phyloP scores from a whole-genome alignment of 129 eudicot species.

The Chrysanthemum makinoi region DNA sequence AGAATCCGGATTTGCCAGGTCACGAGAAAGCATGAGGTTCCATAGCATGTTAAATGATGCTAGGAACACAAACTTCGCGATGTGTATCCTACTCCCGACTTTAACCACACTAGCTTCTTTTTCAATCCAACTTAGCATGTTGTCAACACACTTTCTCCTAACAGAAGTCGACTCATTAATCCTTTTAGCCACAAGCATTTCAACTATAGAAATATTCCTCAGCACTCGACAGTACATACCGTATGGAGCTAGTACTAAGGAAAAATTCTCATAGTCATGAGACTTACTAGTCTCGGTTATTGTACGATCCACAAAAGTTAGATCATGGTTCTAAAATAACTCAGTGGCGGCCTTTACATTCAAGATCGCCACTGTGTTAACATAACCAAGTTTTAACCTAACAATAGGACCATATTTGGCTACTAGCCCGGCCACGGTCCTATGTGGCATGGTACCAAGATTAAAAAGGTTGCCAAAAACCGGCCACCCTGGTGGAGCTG shows the following conservation, averaged over 20 bases:
- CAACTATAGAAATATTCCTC: conserved; percentile 43
- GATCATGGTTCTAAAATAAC: conserved; percentile 60
- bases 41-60: conserved; percentile 53
- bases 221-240: conserved; percentile 45
- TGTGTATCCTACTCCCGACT: conserved; percentile 25
- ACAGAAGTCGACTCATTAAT: conserved; percentile 36
- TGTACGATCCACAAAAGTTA: conserved; percentile 44
- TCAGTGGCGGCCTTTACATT: conserved; percentile 51
- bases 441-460: conserved; percentile 68
- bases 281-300: conserved; percentile 45
- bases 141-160: conserved; percentile 33
- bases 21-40: conserved; percentile 54
- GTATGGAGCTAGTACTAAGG: conserved; percentile 45
- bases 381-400: conserved; percentile 55
- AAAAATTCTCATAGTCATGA: conserved; percentile 39
- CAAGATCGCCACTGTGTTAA: conserved; percentile 53
- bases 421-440: conserved; percentile 45
- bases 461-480: conserved; percentile 68
- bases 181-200: conserved; percentile 43
- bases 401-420: conserved; percentile 58
- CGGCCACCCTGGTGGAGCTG: conserved; percentile 81
- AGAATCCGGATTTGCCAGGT: conserved; percentile 43
- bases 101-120: conserved; percentile 27
- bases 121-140: conserved; percentile 46
- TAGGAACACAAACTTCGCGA: conserved; percentile 39